Evolutionary conservation across 768 basidiomycete genomes (phyloP).

Genomic region (Vararia minispora): DNA sequence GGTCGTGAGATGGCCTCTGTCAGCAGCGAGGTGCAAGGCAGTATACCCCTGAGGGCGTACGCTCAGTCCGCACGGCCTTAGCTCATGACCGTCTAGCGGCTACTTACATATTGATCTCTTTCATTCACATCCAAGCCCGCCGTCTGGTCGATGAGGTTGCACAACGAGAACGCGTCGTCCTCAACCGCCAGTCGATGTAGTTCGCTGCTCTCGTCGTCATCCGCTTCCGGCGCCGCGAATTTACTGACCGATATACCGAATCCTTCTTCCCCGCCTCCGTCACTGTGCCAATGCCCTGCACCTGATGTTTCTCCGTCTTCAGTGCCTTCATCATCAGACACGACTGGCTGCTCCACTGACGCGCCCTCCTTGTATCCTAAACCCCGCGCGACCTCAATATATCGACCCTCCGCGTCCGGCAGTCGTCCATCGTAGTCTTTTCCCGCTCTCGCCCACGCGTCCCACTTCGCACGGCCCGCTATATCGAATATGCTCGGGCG

Average conservation of each 20-base stretch:
- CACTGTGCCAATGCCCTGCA: too few relatives aligned
- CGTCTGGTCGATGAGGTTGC: slow-evolving; percentile 26
- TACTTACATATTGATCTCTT: slow-evolving; percentile 63
- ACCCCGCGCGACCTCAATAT: slow-evolving; percentile 54
- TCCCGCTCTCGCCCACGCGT: slow-evolving; percentile 56
- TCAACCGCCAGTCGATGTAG: slow-evolving; percentile 56
- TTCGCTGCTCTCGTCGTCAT: slow-evolving; percentile 19
- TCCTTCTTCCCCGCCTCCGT: slow-evolving; percentile 26
- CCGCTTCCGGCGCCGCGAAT: slow-evolving; percentile 29
- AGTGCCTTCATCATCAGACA: slow-evolving; percentile 18
- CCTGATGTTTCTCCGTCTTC: slow-evolving; percentile 5
- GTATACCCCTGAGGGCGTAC: slow-evolving; percentile 74
- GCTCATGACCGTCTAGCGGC: too few relatives aligned
- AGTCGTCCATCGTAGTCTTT: slow-evolving; percentile 33
- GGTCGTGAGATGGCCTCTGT: slow-evolving; percentile 55
- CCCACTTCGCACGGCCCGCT: slow-evolving; percentile 78
- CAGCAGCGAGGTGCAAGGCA: slow-evolving; percentile 76
- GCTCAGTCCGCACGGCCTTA: too few relatives aligned
- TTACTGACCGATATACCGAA: slow-evolving; percentile 58
- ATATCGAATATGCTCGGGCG: slow-evolving; percentile 73
- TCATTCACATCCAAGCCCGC: slow-evolving; percentile 40
- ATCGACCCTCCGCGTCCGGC: slow-evolving; percentile 46
- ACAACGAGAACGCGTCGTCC: slow-evolving; percentile 37
- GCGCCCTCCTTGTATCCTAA: slow-evolving; percentile 54
- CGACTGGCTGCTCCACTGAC: slow-evolving; percentile 4